Conservation (phyloP, 1,139 yeast genomes). For the Yamadazyma sp. region DNA sequence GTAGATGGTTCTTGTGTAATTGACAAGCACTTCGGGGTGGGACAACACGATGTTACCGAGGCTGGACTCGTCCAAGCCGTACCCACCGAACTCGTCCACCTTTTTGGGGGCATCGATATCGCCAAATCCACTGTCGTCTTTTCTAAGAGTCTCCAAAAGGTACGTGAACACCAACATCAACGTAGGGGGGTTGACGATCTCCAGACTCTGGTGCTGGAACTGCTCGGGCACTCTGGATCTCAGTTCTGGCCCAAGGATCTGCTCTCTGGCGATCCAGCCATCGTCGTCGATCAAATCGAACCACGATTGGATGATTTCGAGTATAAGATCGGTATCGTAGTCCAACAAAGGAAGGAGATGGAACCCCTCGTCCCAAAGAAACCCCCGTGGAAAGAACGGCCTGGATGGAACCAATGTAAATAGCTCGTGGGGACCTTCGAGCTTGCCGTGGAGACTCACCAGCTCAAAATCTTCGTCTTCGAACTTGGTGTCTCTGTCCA, state of each 20-base stretch:
- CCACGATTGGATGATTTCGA: constrained; percentile 88
- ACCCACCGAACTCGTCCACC: constrained; percentile 16
- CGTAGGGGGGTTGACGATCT: constrained; percentile 95
- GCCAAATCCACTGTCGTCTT: constrained; percentile 15
- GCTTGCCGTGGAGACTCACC: constrained; percentile 48
- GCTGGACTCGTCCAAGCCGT: constrained; percentile 15
- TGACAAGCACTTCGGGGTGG: constrained; percentile 60
- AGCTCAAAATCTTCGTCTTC: constrained; percentile 67
- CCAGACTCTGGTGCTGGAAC: constrained; percentile 83
- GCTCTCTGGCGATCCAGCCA: constrained; percentile 98
- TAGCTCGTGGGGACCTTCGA: constrained; percentile 70
- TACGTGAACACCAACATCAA: constrained; percentile 76
- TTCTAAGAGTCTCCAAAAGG: constrained; percentile 51
- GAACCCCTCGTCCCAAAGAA: constrained; percentile 99
- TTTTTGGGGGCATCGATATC: constrained; percentile 24
- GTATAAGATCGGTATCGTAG: constrained; percentile 80
- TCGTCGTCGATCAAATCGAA: constrained; percentile 78
- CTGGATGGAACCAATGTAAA: constrained; percentile 89
- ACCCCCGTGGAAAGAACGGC: constrained; percentile 94
- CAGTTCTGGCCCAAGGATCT: constrained; percentile 89
- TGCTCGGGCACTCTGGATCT: constrained; percentile 86
- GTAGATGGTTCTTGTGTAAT: constrained; percentile 66
- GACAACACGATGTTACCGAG: constrained; percentile 55
- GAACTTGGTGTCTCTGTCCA: constrained; percentile 68
- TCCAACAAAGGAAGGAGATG: constrained; percentile 80